Conservation (phyloP, 2,329 filamentous ascomycete species). For the Aspergillus hortae region DNA sequence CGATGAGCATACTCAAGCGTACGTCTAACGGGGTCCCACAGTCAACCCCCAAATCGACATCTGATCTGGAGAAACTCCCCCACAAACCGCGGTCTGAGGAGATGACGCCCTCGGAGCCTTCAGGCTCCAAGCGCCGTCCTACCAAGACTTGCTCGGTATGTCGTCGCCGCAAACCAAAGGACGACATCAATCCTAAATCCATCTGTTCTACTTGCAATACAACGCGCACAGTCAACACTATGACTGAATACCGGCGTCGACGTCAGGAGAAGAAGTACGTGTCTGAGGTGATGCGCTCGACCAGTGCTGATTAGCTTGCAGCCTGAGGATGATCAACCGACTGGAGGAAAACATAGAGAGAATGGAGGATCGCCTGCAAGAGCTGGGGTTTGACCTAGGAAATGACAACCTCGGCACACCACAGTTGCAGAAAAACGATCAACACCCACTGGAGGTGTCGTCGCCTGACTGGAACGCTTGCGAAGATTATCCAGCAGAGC, state of each 20-base stretch:
- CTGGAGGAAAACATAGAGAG: conserved; percentile 15
- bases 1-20: too few species aligned
- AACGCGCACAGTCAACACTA: not conserved
- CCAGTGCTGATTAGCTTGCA: not conserved
- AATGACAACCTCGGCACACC: not conserved
- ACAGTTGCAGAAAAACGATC: not conserved
- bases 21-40: too few species aligned
- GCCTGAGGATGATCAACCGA: conserved; percentile 13
- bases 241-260: not conserved
- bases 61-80: too few species aligned
- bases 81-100: too few species aligned
- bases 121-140: too few species aligned
- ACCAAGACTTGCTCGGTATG: not conserved
- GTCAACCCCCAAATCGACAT: too few species aligned
- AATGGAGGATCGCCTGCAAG: conserved; percentile 12
- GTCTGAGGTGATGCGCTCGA: not conserved
- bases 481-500: too few species aligned
- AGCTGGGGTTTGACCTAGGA: conserved; percentile 9
- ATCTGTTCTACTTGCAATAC: not conserved
- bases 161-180: not conserved
- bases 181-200: not conserved
- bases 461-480: not conserved
- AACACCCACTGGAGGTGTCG: not conserved
- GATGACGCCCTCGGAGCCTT: too few species aligned
- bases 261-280: not conserved